Conservation (phyloP, 2,329 filamentous ascomycete genomes). For the Colletotrichum liriopes region DNA sequence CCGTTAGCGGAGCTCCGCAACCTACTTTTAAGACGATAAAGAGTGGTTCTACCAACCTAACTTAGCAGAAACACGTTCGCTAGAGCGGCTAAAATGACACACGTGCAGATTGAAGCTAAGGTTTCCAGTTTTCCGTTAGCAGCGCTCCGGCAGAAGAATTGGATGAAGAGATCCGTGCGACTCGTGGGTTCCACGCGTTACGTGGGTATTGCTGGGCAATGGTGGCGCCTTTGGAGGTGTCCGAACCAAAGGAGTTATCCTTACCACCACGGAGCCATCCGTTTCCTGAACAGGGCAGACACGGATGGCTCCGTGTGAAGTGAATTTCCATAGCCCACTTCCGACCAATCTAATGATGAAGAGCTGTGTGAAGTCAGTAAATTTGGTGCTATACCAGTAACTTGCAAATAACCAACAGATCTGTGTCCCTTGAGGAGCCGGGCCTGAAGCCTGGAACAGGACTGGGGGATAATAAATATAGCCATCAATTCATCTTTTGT, state of each 20-base stretch:
- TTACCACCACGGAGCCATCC: background rate
- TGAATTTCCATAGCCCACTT: background rate
- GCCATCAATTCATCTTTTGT: background rate
- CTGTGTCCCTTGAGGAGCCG: background rate
- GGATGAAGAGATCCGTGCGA: background rate
- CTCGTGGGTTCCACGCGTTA: slow-evolving; percentile 7
- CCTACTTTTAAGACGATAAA: background rate
- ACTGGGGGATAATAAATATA: background rate
- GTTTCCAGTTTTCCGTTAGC: background rate
- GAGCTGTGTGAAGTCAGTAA: too few species aligned
- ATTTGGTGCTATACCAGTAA: background rate
- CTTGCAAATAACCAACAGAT: background rate
- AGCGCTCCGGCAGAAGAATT: background rate
- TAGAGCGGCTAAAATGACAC: background rate
- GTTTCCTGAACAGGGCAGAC: background rate
- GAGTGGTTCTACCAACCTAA: background rate
- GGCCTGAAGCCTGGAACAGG: background rate
- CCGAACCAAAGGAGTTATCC: background rate
- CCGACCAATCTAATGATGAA: background rate
- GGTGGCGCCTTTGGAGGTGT: slow-evolving; percentile 1
- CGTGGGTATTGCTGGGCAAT: background rate
- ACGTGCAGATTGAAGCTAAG: background rate
- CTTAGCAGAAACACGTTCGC: background rate
- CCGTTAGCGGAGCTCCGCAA: background rate
- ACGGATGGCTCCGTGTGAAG: background rate